Percentiles rank a stretch among this genome's conserved stretches.
phyloP scores from a whole-genome alignment of 768 basidiomycete species.

The Lyophyllum semitale region DNA sequence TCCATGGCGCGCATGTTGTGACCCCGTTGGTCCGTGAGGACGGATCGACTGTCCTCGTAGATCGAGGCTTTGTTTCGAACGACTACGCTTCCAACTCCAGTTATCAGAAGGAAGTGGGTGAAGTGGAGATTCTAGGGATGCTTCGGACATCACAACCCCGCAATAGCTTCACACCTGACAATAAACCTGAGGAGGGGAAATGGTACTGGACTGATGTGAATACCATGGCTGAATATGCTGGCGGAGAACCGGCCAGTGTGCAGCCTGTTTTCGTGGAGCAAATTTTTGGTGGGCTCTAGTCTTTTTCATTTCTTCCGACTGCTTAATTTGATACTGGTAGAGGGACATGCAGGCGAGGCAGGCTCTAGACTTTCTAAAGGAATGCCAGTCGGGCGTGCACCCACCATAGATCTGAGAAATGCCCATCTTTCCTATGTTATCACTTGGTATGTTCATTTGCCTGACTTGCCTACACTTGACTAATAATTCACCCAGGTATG shows the following conservation, averaged over 20 bases:
- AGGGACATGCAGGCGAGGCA: constrained; percentile 82
- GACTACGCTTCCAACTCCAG: constrained; percentile 34
- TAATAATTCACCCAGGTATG: constrained; percentile 61
- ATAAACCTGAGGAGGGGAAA: constrained; percentile 71
- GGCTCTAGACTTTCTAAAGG: constrained; percentile 61
- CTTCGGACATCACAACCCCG: constrained; percentile 74
- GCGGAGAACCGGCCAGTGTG: constrained; percentile 69
- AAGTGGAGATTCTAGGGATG: constrained; percentile 84
- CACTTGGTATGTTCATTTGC: constrained; percentile 67
- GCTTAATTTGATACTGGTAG: constrained; percentile 41
- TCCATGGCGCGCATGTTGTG: constrained; percentile 84
- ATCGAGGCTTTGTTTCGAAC: constrained; percentile 87
- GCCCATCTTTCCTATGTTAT: constrained; percentile 93
- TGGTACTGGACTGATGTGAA: constrained; percentile 94
- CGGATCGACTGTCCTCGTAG: constrained; percentile 85
- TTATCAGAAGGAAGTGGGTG: constrained; percentile 43
- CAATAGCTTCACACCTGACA: constrained; percentile 87
- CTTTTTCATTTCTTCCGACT: background rate
- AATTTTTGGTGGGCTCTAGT: constrained; percentile 71
- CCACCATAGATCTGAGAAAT: constrained; percentile 88
- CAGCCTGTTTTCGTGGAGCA: constrained; percentile 92
- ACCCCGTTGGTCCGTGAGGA: constrained; percentile 81
- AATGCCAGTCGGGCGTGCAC: constrained; percentile 80
- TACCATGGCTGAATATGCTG: constrained; percentile 76
- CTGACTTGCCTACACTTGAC: background rate